A percentile compares a stretch with the other conserved stretches of the same genome.
Evolutionary conservation across 768 basidiomycete genomes (phyloP).

Genomic region (Mycena albidolilacea): DNA sequence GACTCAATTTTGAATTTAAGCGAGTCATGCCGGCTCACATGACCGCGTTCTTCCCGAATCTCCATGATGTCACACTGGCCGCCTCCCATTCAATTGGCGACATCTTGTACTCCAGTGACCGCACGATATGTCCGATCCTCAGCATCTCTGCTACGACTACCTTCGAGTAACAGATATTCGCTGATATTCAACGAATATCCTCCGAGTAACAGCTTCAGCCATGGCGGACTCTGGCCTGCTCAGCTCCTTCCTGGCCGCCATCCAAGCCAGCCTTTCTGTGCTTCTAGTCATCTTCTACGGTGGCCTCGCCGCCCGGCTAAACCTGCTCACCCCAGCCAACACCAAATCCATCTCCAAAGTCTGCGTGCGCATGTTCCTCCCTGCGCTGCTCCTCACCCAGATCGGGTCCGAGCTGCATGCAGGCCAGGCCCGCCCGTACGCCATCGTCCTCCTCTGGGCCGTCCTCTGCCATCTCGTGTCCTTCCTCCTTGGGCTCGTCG

Average conservation of each 20-base stretch:
- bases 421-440: background rate
- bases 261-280: background rate
- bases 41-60: too few relatives aligned
- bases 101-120: too few relatives aligned
- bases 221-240: background rate
- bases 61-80: too few relatives aligned
- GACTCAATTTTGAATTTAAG: too few relatives aligned
- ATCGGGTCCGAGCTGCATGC: background rate
- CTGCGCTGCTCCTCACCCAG: background rate
- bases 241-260: background rate
- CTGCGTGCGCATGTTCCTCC: constrained; percentile 7
- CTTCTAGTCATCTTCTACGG: background rate
- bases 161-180: too few relatives aligned
- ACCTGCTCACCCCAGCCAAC: background rate
- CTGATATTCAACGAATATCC: background rate
- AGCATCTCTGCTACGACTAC: too few relatives aligned
- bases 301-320: background rate
- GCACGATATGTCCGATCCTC: too few relatives aligned
- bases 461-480: background rate
- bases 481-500: background rate
- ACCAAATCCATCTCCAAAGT: background rate
- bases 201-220: background rate
- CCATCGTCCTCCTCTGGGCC: background rate
- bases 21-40: too few relatives aligned
- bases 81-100: too few relatives aligned